Percentiles rank a stretch among this genome's conserved stretches.
Conservation (phyloP, 2,329 filamentous ascomycete genomes). For the Teratosphaeria nubilosa region DNA sequence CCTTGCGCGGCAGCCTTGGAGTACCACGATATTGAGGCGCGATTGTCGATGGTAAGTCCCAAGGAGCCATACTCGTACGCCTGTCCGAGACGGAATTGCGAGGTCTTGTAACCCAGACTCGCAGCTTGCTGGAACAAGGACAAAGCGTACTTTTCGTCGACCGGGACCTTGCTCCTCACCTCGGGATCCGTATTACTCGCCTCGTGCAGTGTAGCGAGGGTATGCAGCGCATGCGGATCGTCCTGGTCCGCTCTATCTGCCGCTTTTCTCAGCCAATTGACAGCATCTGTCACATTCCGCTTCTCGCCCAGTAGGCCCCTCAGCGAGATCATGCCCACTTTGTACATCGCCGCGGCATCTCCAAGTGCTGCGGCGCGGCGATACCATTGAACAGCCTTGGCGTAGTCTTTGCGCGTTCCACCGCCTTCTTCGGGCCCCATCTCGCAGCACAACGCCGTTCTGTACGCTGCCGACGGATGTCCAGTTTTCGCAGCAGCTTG, state of each 20-base stretch:
- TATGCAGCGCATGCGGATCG: constrained; percentile 91
- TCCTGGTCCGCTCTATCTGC: constrained; percentile 79
- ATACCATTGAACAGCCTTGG: constrained; percentile 98
- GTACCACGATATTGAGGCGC: constrained; percentile 88
- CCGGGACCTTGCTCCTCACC: constrained; percentile 60
- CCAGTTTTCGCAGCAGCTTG: constrained; percentile 86
- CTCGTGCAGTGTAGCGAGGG: constrained; percentile 59
- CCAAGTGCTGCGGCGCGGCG: constrained; percentile 82
- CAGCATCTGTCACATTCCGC: constrained; percentile 71
- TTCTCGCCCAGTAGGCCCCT: constrained; percentile 88
- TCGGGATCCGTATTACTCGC: constrained; percentile 46
- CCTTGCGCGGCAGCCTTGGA: constrained; percentile 81
- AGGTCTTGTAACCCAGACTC: constrained; percentile 87
- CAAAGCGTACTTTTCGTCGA: constrained; percentile 73
- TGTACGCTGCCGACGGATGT: constrained; percentile 78
- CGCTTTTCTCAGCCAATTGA: constrained; percentile 86
- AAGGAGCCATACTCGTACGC: constrained; percentile 84
- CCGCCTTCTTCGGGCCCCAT: constrained; percentile 91
- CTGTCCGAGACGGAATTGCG: constrained; percentile 78
- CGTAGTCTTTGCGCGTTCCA: constrained; percentile 77
- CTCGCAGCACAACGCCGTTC: constrained; percentile 94
- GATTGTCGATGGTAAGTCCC: constrained; percentile 71
- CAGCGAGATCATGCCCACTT: constrained; percentile 89
- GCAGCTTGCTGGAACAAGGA: constrained; percentile 76
- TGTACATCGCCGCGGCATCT: constrained; percentile 93